Percentiles rank a stretch among this genome's conserved stretches.
phyloP scores from a whole-genome alignment of 140 eudicot species.

The Oenanthe javanica region DNA sequence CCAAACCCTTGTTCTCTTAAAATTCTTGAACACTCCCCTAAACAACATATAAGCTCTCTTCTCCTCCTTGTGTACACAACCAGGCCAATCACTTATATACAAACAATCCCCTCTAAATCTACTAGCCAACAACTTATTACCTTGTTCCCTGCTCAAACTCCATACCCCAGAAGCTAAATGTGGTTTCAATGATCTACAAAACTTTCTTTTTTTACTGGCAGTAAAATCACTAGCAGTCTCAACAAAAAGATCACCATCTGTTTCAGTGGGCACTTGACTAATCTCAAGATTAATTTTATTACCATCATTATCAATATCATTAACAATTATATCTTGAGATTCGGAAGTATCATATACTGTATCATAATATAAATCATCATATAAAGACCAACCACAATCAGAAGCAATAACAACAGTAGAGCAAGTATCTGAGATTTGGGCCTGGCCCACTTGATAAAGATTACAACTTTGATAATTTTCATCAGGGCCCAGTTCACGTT shows the following conservation, averaged over 20 bases:
- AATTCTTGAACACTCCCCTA: slow-evolving; percentile 85
- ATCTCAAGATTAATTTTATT: slow-evolving; percentile 10
- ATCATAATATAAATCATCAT: slow-evolving; percentile 69
- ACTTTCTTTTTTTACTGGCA: slow-evolving; percentile 44
- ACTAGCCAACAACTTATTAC: slow-evolving; percentile 82
- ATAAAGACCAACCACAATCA: slow-evolving; percentile 60
- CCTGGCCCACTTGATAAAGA: slow-evolving; percentile 16
- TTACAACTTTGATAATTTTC: slow-evolving; percentile 30
- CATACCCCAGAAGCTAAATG: slow-evolving; percentile 81
- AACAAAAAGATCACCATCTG: slow-evolving; percentile 6
- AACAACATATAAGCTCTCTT: slow-evolving; percentile 84
- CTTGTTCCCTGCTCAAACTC: slow-evolving; percentile 89
- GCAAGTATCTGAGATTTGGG: slow-evolving; percentile 1
- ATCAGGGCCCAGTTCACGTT: slow-evolving; percentile 81
- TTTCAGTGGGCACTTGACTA: slow-evolving; percentile 14
- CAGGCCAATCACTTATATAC: slow-evolving; percentile 97
- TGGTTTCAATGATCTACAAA: slow-evolving; percentile 32
- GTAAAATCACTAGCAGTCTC: slow-evolving; percentile 15
- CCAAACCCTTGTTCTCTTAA: slow-evolving; percentile 86
- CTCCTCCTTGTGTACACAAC: slow-evolving; percentile 83
- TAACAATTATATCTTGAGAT: slow-evolving; percentile 1
- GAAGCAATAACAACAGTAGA: slow-evolving; percentile 18
- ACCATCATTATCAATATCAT: not conserved
- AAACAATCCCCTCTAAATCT: slow-evolving; percentile 84
- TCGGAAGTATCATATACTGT: slow-evolving; percentile 50